Evolutionary conservation across 306 rosid species (phyloP).

Genomic region (Macrotyloma uniflorum): DNA sequence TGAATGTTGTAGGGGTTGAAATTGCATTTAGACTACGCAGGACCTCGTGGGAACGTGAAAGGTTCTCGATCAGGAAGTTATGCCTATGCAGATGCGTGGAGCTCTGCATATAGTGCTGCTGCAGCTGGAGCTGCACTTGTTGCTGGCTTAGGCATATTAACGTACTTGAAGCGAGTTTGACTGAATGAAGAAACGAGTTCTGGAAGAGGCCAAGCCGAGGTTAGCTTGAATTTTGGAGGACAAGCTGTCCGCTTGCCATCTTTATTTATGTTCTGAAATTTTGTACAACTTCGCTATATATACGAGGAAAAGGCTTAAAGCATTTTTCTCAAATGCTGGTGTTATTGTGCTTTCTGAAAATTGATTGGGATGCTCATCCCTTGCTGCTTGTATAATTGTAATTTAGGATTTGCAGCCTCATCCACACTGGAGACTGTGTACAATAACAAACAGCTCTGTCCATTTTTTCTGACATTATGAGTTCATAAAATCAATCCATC

Average conservation of each 20-base stretch:
- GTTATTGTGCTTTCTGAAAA: conserved; percentile 18
- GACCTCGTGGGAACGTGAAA: conserved; percentile 38
- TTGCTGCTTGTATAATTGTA: conserved; percentile 41
- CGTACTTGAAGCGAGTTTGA: conserved; percentile 67
- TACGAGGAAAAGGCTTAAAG: conserved; percentile 23
- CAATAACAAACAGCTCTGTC: conserved; percentile 33
- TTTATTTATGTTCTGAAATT: conserved; percentile 27
- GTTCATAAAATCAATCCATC: conserved; percentile 31
- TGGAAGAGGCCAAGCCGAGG: conserved; percentile 39
- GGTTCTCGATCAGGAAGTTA: conserved; percentile 51
- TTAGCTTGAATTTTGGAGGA: conserved; percentile 27
- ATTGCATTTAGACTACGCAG: conserved; percentile 81
- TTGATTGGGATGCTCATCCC: conserved; percentile 40
- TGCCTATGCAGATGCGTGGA: conserved; percentile 86
- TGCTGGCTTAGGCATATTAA: conserved; percentile 83
- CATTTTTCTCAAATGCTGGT: conserved; percentile 5
- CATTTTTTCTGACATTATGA: conserved; percentile 19
- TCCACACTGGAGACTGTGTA: conserved; percentile 37
- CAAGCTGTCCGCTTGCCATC: conserved; percentile 29
- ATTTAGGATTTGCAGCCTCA: conserved; percentile 42
- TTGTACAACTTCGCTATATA: conserved; percentile 35
- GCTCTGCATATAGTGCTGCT: conserved; percentile 76
- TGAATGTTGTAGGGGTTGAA: conserved; percentile 77
- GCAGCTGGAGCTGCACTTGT: conserved; percentile 98
- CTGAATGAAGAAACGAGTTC: background rate